Conservation (phyloP, 75 land plant genomes). For the Chamaecyparis obtusa region DNA sequence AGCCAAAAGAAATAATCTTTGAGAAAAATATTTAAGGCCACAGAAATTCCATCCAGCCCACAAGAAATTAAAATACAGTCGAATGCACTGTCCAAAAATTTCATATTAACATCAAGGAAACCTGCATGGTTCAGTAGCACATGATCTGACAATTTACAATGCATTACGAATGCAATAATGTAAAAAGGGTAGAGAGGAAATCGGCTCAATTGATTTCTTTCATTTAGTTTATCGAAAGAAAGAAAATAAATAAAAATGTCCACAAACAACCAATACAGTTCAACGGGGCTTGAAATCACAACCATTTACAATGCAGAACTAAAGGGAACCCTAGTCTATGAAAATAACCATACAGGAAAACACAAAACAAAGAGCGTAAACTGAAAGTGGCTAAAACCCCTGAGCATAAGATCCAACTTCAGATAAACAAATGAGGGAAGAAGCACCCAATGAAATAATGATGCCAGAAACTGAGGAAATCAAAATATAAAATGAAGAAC, state of each 20-base stretch:
- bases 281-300: not conserved
- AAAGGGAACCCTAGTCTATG: not conserved
- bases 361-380: not conserved
- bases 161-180: not conserved
- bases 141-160: not conserved
- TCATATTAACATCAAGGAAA: not conserved
- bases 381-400: not conserved
- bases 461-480: not conserved
- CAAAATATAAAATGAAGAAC: too few relatives aligned
- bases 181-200: not conserved
- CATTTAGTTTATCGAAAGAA: not conserved
- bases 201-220: not conserved
- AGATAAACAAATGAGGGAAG: not conserved
- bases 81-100: not conserved
- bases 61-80: not conserved
- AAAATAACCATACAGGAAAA: not conserved
- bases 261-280: not conserved
- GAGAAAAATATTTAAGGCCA: not conserved
- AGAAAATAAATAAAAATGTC: not conserved
- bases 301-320: not conserved
- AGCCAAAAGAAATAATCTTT: not conserved
- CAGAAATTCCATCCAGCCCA: not conserved
- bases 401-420: not conserved
- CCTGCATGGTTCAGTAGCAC: not conserved
- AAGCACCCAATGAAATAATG: too few relatives aligned